Conservation (phyloP, 1,139 yeast genomes). For the Scheffersomyces parashehatae region DNA sequence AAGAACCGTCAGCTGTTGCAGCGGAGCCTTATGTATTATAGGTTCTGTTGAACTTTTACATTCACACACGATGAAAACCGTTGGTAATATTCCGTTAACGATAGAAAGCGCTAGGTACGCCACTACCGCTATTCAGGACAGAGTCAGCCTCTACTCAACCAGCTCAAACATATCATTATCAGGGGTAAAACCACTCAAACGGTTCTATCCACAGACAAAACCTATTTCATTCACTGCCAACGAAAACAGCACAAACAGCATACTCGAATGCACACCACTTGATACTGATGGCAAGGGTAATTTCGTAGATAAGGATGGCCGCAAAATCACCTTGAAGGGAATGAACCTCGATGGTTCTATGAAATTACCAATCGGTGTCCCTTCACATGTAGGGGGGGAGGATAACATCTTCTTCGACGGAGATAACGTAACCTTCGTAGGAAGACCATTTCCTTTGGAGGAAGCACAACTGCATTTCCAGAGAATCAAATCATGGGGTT, state of each 20-base stretch:
- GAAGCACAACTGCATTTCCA: slow-evolving; percentile 71
- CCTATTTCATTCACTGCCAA: slow-evolving; percentile 18
- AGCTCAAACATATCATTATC: slow-evolving; percentile 25
- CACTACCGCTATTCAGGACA: slow-evolving; percentile 31
- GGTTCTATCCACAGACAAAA: slow-evolving; percentile 19
- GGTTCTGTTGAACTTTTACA: neutral
- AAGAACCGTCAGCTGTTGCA: too few relatives aligned
- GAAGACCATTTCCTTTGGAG: slow-evolving; percentile 74
- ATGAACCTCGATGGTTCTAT: slow-evolving; percentile 79
- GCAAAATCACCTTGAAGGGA: slow-evolving; percentile 70
- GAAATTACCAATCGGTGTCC: slow-evolving; percentile 62
- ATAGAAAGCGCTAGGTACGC: slow-evolving; percentile 28
- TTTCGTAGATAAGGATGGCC: slow-evolving; percentile 59
- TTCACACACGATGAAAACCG: too few relatives aligned
- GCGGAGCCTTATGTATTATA: too few relatives aligned
- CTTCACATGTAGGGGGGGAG: slow-evolving; percentile 51
- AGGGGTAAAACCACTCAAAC: slow-evolving; percentile 31
- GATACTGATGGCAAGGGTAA: slow-evolving; percentile 48
- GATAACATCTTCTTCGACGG: slow-evolving; percentile 63
- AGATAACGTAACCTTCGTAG: slow-evolving; percentile 73
- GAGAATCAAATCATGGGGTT: slow-evolving; percentile 79
- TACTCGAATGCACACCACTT: slow-evolving; percentile 35
- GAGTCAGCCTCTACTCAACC: slow-evolving; percentile 31
- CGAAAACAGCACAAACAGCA: slow-evolving; percentile 3
- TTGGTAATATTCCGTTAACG: neutral